Percentiles rank a stretch among this genome's conserved stretches.
These are phyloP conservation scores for Penicillium sp. DNA, from an alignment of 2,329 filamentous ascomycete species.

Conservation along the genomic window DNA sequence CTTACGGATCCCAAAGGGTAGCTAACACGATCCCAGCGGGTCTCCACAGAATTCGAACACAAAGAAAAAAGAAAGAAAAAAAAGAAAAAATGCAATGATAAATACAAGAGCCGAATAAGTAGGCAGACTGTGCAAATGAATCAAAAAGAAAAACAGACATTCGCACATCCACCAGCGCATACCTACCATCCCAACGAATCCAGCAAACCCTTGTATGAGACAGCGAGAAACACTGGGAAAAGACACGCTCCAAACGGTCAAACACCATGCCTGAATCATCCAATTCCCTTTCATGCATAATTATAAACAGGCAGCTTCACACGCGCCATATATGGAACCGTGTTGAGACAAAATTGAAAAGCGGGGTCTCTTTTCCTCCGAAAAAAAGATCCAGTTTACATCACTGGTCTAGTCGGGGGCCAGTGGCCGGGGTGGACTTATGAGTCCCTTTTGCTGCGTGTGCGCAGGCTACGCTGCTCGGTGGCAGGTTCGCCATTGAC, in stretches of 20 bases:
- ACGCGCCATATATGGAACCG: conserved; percentile 7
- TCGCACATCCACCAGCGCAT: conserved; percentile 2
- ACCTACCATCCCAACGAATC: neutral
- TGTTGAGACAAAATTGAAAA: neutral
- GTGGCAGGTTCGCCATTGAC: conserved; percentile 38
- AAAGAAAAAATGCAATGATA: conserved; percentile 7
- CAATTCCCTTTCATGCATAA: conserved; percentile 11
- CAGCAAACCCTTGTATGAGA: neutral
- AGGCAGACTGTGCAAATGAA: conserved; percentile 12
- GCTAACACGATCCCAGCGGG: neutral
- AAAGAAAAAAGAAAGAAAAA: neutral
- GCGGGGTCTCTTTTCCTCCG: neutral
- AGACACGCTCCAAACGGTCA: conserved; percentile 7
- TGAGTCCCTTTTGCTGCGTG: conserved; percentile 26
- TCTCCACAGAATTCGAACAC: conserved; percentile 5
- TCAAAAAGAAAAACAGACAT: neutral
- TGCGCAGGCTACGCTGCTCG: conserved; percentile 22
- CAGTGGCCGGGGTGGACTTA: neutral
- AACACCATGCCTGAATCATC: conserved; percentile 9
- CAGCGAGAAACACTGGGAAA: neutral
- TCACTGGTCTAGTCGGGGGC: neutral
- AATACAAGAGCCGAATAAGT: conserved; percentile 10
- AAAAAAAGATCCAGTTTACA: neutral
- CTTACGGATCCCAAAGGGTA: neutral
- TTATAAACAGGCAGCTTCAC: conserved; percentile 12